These are phyloP conservation scores for Cladophialophora psammophila DNA, from an alignment of 2,329 filamentous ascomycete genomes.

Conservation along the genomic window DNA sequence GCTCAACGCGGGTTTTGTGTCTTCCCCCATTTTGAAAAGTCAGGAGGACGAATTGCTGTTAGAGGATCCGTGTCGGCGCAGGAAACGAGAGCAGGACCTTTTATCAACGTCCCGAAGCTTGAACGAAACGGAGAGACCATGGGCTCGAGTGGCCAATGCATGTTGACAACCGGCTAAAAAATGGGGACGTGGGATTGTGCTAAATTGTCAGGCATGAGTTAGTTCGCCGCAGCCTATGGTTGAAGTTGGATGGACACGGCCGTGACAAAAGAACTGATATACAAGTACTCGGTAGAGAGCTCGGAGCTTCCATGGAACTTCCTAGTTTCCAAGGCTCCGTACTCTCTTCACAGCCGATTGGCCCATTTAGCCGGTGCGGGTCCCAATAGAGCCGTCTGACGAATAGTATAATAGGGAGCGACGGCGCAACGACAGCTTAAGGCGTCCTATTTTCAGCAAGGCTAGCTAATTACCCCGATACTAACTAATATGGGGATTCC, in stretches of 20 bases:
- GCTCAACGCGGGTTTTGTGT: not conserved
- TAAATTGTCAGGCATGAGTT: not conserved
- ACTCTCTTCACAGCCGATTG: not conserved
- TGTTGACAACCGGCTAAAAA: not conserved
- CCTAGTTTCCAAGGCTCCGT: not conserved
- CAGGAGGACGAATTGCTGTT: not conserved
- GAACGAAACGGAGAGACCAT: not conserved
- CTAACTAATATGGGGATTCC: no score
- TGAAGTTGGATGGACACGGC: not conserved
- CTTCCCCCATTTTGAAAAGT: conserved; percentile 4
- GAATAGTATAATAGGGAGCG: no score
- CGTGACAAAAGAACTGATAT: not conserved
- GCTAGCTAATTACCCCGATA: no score
- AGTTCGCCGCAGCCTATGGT: not conserved
- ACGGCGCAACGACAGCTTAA: no score
- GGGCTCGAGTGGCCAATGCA: not conserved
- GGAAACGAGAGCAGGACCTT: not conserved
- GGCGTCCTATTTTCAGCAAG: no score
- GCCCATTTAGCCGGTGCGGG: not conserved
- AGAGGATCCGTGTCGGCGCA: not conserved
- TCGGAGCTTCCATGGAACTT: not conserved
- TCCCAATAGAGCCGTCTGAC: not conserved
- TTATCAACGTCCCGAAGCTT: not conserved
- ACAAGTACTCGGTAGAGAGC: not conserved
- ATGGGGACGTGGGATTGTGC: not conserved